Conservation (phyloP, 352 stramenopile species). For the Globisporangium solare region DNA sequence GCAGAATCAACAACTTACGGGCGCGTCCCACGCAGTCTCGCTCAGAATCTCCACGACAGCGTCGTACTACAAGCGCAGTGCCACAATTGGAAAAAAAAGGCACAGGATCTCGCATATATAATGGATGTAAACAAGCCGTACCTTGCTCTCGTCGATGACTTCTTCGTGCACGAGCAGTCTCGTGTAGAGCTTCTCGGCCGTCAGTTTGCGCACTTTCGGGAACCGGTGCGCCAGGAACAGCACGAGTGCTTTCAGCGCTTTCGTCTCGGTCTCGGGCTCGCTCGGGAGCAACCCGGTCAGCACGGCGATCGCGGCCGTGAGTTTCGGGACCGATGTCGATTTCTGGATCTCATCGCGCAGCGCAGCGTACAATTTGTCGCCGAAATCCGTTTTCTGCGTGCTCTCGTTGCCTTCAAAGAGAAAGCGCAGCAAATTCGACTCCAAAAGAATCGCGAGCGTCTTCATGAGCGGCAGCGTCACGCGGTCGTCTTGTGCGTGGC, state of each 20-base stretch:
- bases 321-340: conserved; percentile 53
- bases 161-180: conserved; percentile 73
- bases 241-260: conserved; percentile 61
- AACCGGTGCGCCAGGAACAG: conserved; percentile 83
- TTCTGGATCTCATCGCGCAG: conserved; percentile 70
- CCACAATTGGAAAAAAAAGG: conserved; percentile 4
- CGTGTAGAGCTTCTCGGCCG: conserved; percentile 82
- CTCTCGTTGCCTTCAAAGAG: conserved; percentile 42
- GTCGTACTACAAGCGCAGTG: conserved; percentile 39
- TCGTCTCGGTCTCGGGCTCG: conserved; percentile 43
- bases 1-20: conserved; percentile 26
- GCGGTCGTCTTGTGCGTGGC: conserved; percentile 66
- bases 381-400: conserved; percentile 33
- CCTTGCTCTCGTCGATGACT: conserved; percentile 58
- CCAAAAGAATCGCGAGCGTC: conserved; percentile 71
- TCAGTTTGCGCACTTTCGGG: conserved; percentile 79
- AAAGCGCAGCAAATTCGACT: conserved; percentile 50
- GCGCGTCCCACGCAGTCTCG: conserved; percentile 74
- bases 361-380: conserved; percentile 47
- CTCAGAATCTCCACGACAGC: conserved; percentile 71
- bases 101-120: background rate
- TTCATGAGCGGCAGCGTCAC: conserved; percentile 88
- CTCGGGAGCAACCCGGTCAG: conserved; percentile 70
- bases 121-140: conserved; percentile 9
- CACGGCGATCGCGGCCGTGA: conserved; percentile 63